Evolutionary conservation across 768 basidiomycete species (phyloP), one percentile per base, ranked within the genome.

Genomic region (Trametes elegans): DNA sequence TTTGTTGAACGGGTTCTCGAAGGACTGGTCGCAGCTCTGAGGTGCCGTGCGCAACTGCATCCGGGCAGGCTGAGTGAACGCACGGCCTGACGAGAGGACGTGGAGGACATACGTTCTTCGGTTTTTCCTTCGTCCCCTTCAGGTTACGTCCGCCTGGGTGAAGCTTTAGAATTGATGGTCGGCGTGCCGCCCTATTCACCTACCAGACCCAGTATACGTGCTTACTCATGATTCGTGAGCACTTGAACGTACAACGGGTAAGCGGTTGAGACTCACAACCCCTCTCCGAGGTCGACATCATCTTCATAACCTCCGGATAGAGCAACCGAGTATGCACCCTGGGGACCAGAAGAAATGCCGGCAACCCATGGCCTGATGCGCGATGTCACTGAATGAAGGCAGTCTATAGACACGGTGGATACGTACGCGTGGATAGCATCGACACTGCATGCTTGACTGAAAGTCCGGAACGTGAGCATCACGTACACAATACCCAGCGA

Each of bases 261-360:
- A 14, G 13, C 40, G 35, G n/a, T n/a, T 8, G 3, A 7, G 27
- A 82, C 89, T 70, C 64, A 91, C 90, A 93, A 93, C 11, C 79
- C 87, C 58, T 91, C 86, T 49, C 90, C 90, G 14, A 83, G 67
- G 58, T 93, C 90, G 16, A 93, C 79, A 61, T 93, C 91, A 50
- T 93, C 91, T 28, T 89, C 87, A 53, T 93, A 93, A 2, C 90
- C 93, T 10, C 94, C 94, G 35, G 90, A 93, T 3, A 96, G 79
- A 2, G 88, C 93, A 13, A 97, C 80, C 38, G 90, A 93, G 60
- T 87, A 90, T 2, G 90, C 88, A 2, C 94, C 93, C 5, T 85
- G 57, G 0, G 72, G 71, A 3, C 85, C 77, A 27, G 79, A 80
- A 8, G 84, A 76, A 39, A 97, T 95, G 0, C 94, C 94, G 31